Conservation (phyloP, 805 yeast genomes). For the Kluyveromyces siamensis region DNA sequence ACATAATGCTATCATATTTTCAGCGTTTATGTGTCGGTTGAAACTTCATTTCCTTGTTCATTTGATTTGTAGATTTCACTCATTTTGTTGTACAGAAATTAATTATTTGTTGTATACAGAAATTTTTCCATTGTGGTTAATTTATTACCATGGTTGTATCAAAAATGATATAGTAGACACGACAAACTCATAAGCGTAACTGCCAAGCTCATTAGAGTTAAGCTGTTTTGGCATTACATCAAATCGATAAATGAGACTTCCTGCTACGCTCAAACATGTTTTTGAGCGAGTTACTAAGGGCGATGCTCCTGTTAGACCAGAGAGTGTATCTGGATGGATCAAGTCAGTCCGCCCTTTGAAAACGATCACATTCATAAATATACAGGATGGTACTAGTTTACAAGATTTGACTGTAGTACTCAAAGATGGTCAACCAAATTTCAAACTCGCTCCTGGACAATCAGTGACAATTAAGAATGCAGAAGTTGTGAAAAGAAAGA, state of each 20-base stretch:
- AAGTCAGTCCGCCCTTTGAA: constrained; percentile 64
- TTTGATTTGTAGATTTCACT: no score
- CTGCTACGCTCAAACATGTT: constrained; percentile 9
- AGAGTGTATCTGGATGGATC: constrained; percentile 60
- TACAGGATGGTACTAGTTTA: constrained; percentile 67
- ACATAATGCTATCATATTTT: neutral
- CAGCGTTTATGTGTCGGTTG: no score
- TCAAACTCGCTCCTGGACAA: constrained; percentile 13
- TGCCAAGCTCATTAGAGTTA: no score
- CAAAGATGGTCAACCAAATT: constrained; percentile 38
- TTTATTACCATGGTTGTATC: no score
- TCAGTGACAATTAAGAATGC: constrained; percentile 1
- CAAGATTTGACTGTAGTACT: constrained; percentile 46
- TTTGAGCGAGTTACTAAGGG: neutral
- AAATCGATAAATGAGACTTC: constrained; percentile 4
- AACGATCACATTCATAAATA: constrained; percentile 68
- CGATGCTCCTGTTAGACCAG: constrained; percentile 3
- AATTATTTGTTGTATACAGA: no score
- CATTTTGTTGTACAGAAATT: no score
- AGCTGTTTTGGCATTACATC: no score
- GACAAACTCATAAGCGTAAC: no score
- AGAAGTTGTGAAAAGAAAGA: constrained; percentile 28
- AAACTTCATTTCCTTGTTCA: neutral
- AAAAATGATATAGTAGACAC: no score
- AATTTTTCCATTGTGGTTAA: no score